Evolutionary conservation across 345 rosid species (phyloP).

Genomic region (Hirschfeldia incana): DNA sequence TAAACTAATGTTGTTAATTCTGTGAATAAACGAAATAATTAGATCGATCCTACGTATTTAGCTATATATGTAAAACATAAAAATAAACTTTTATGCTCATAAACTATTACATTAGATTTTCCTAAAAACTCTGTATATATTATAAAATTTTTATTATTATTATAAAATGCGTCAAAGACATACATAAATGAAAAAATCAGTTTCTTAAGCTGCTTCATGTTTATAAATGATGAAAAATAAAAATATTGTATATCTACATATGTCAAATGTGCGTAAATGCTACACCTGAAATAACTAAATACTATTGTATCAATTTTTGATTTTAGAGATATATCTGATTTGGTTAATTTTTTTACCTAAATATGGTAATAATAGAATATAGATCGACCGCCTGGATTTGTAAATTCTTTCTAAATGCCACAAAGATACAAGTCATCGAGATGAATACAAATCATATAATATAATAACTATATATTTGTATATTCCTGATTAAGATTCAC

Average conservation of each 20-base stretch:
- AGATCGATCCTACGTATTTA: neutral
- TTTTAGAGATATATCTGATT: neutral
- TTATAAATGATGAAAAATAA: neutral
- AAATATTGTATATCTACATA: neutral
- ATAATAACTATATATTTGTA: neutral
- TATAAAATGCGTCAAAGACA: neutral
- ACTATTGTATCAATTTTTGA: neutral
- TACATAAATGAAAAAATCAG: neutral
- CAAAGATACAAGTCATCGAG: conserved; percentile 27
- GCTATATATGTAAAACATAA: neutral
- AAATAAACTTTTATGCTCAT: neutral
- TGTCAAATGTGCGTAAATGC: neutral
- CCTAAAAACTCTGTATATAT: neutral
- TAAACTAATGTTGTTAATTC: neutral
- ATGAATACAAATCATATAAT: neutral
- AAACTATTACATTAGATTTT: neutral
- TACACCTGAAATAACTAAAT: neutral
- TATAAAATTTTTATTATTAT: neutral
- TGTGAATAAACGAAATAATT: neutral
- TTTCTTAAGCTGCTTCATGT: neutral
- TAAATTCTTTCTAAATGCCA: conserved; percentile 11
- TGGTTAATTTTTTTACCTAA: no score
- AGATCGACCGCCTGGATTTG: conserved; percentile 18
- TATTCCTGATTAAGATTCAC: conserved; percentile 33
- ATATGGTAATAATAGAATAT: neutral